Evolutionary conservation across 1,284 basidiomycete genomes (phyloP).

Genomic region (Trichosporon sp.): DNA sequence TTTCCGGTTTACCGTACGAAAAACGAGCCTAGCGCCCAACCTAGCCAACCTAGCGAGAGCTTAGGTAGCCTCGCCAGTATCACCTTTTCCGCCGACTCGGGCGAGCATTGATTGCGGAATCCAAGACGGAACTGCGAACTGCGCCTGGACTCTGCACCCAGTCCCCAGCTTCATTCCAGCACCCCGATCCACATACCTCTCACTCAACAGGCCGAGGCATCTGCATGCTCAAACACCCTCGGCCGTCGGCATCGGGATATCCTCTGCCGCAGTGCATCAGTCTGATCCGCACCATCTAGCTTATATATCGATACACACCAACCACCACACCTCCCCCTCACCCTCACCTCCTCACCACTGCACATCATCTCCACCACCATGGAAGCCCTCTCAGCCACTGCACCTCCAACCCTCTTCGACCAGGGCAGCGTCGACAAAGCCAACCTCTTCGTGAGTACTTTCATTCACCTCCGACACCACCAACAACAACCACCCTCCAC

Average conservation of each 20-base stretch:
- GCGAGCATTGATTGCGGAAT: background rate
- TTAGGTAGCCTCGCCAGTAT: too few species aligned
- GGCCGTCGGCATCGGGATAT: background rate
- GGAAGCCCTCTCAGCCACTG: background rate
- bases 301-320: background rate
- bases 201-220: background rate
- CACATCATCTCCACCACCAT: background rate
- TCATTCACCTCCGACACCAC: background rate
- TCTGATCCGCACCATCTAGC: background rate
- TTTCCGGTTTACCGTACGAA: background rate
- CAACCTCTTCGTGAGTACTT: background rate
- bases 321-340: background rate
- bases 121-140: background rate
- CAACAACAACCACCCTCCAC: background rate
- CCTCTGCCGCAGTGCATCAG: background rate
- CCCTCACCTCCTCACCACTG: background rate
- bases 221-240: background rate
- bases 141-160: too few species aligned
- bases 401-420: background rate
- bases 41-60: too few species aligned
- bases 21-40: background rate
- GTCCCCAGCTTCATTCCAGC: background rate
- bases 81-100: background rate
- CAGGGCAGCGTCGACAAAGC: background rate
- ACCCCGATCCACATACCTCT: background rate